Conservation (phyloP, 2,329 filamentous ascomycete genomes). For the Aspergillus spinulosporus region DNA sequence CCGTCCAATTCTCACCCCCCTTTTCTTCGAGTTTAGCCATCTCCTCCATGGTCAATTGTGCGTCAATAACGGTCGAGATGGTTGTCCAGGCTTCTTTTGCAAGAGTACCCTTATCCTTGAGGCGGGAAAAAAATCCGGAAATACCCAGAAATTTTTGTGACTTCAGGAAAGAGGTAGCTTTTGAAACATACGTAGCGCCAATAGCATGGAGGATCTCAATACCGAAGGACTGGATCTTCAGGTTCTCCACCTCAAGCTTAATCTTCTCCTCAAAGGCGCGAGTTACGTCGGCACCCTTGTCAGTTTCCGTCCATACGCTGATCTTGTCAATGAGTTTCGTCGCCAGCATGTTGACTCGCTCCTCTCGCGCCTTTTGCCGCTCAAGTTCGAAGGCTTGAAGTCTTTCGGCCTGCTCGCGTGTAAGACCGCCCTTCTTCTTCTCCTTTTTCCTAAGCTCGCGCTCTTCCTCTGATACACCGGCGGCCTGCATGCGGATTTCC, state of each 20-base stretch:
- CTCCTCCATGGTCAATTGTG: constrained; percentile 97
- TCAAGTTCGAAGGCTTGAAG: constrained; percentile 85
- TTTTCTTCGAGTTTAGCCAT: constrained; percentile 96
- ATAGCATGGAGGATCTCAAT: constrained; percentile 95
- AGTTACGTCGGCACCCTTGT: constrained; percentile 83
- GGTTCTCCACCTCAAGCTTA: constrained; percentile 88
- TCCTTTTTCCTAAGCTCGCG: constrained; percentile 75
- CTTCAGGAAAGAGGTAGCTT: constrained; percentile 83
- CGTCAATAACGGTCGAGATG: constrained; percentile 92
- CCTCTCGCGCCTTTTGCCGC: constrained; percentile 77
- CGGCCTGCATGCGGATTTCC: constrained; percentile 64
- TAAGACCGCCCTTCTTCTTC: constrained; percentile 84
- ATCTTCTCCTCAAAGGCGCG: constrained; percentile 91
- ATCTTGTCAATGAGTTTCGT: constrained; percentile 87
- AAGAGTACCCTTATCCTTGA: constrained; percentile 94
- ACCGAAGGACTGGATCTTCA: constrained; percentile 99
- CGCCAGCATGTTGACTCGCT: constrained; percentile 80
- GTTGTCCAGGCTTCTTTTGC: constrained; percentile 99
- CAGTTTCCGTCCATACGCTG: constrained; percentile 95
- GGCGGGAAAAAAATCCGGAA: constrained; percentile 85
- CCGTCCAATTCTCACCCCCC: constrained; percentile 96
- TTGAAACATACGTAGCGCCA: constrained; percentile 83
- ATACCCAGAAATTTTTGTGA: constrained; percentile 97
- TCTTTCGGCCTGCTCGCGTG: constrained; percentile 91
- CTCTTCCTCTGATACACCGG: constrained; percentile 69